Evolutionary conservation across 2,329 filamentous ascomycete genomes (phyloP), one percentile per base, ranked within the genome.

Genomic region (Alternaria gaisen): DNA sequence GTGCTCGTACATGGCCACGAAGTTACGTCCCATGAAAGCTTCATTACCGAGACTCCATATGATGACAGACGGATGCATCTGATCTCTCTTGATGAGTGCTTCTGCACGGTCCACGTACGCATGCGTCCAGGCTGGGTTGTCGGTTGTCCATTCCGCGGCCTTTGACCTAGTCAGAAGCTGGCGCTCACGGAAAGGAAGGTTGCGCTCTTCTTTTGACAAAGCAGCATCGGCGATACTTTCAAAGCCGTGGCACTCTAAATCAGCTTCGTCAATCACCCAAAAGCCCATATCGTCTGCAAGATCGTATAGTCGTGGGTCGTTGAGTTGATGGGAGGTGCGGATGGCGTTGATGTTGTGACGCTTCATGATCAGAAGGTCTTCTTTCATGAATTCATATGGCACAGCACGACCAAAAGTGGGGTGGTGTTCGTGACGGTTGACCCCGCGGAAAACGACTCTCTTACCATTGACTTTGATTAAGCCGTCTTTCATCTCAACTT

Each of bases 11-110:
- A 92, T 92, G 34, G 85, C 86, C 46, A 82, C 82, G 69, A 90
- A 88, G 70, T 92, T 92, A 9, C 81, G 79, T 0, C 90, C 90
- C 68, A 90, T 91, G 71, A 91, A 92, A 0, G 89, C 86, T 72
- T 92, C 90, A 68, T 92, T 92, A 0, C 90, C 90, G 0, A 92
- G 80, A 47, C 87, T 90, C 90, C 90, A 92, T 42, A 91, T 85
- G 50, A 92, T 87, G 51, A 92, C 82, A n/a, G 84, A 88, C 0
- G 90, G 76, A 65, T 91, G 88, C 59, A 92, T 89, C 77, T 91
- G 91, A 74, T 92, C 89, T 16, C 90, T 83, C 68, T 88, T 83
- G 0, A 92, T 82, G 56, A 92, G 77, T 56, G 90, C 87, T 32
- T 82, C 77, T 58, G 88, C 87, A 3, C 90, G 86, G 73, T 92